A percentile compares a stretch with the other conserved stretches of the same genome.
Conservation (phyloP, 306 rosid genomes). For the Carpinus viminea region DNA sequence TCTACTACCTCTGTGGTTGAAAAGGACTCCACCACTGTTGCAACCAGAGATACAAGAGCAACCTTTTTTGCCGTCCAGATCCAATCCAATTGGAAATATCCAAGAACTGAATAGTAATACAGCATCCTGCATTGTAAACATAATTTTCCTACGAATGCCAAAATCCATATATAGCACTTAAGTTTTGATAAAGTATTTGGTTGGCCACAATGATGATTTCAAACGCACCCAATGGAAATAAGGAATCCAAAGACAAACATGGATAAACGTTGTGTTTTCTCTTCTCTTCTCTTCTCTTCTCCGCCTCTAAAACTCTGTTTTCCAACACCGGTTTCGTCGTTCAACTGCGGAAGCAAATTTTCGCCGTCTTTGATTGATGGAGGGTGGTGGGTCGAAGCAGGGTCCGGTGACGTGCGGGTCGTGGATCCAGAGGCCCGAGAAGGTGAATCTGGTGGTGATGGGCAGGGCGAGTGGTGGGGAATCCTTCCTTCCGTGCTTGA, state of each 20-base stretch:
- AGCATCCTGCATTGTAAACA: slow-evolving; percentile 59
- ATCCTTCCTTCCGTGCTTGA: slow-evolving; percentile 62
- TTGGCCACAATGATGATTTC: neutral
- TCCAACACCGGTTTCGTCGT: neutral
- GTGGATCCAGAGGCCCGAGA: slow-evolving; percentile 95
- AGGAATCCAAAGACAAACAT: slow-evolving; percentile 81
- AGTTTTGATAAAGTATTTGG: neutral
- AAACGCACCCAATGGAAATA: slow-evolving; percentile 68
- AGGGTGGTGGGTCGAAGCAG: slow-evolving; percentile 54
- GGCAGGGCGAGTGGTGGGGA: slow-evolving; percentile 63
- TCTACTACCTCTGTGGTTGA: slow-evolving; percentile 62
- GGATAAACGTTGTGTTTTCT: slow-evolving; percentile 30
- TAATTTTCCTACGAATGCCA: slow-evolving; percentile 19
- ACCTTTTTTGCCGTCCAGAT: slow-evolving; percentile 45
- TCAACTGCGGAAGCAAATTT: neutral
- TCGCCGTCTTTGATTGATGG: slow-evolving; percentile 40
- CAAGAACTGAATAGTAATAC: slow-evolving; percentile 65
- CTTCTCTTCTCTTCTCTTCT: neutral
- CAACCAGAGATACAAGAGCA: slow-evolving; percentile 69
- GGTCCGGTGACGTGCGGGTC: slow-evolving; percentile 80
- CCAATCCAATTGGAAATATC: slow-evolving; percentile 69
- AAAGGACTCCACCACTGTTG: slow-evolving; percentile 82
- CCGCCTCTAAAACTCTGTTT: neutral
- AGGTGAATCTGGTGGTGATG: slow-evolving; percentile 47
- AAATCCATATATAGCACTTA: slow-evolving; percentile 8